phyloP scores from a whole-genome alignment of 2,329 filamentous ascomycete genomes.

The Aspergillus latus region DNA sequence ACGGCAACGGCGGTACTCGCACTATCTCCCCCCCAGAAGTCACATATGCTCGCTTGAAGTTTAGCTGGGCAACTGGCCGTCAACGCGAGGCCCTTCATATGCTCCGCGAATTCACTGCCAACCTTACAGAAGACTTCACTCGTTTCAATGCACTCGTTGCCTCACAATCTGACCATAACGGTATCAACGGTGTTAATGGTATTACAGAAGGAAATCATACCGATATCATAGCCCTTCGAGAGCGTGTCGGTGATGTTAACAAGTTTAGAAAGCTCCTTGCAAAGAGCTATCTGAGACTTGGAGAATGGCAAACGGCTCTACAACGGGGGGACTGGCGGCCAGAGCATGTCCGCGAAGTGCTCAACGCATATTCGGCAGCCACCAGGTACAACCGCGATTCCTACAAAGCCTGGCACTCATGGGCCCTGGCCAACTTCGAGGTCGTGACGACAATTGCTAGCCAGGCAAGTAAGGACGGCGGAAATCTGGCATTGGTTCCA shows the following conservation, averaged over 20 bases:
- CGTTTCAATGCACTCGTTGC: constrained; percentile 44
- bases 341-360: constrained; percentile 80
- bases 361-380: constrained; percentile 86
- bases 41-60: constrained; percentile 95
- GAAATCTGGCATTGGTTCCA: constrained; percentile 53
- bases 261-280: constrained; percentile 73
- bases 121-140: constrained; percentile 60
- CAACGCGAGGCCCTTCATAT: constrained; percentile 63
- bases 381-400: constrained; percentile 92
- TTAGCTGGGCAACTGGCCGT: constrained; percentile 81
- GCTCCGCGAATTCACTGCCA: constrained; percentile 61
- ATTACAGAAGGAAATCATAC: constrained; percentile 42
- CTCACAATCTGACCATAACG: constrained; percentile 39
- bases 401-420: constrained; percentile 99
- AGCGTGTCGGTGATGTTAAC: constrained; percentile 50
- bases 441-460: constrained; percentile 81
- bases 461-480: constrained; percentile 60
- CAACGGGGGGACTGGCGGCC: constrained; percentile 88
- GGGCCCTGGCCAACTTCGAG: constrained; percentile 97
- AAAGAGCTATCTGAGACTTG: constrained; percentile 93
- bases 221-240: constrained; percentile 39
- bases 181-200: constrained; percentile 52
- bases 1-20: constrained; percentile 42
- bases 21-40: constrained; percentile 66
- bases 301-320: constrained; percentile 88